A percentile compares a stretch with the other conserved stretches of the same genome.
phyloP scores from a whole-genome alignment of 352 stramenopile genomes.

The Ophiocytium majus region DNA sequence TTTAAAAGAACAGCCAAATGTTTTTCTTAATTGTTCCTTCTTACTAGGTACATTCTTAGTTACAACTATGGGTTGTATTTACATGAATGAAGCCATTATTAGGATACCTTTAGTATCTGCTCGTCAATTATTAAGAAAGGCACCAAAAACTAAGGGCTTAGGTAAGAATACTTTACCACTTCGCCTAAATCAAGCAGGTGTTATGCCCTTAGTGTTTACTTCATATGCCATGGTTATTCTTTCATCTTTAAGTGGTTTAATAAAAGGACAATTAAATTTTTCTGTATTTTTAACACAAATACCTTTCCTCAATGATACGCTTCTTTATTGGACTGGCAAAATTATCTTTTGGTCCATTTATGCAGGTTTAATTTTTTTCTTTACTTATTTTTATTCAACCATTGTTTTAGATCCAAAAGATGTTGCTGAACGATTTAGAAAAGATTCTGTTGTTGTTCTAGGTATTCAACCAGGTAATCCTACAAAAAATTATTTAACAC shows the following conservation, averaged over 20 bases:
- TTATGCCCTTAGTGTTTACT: background rate
- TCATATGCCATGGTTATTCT: background rate
- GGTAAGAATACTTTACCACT: background rate
- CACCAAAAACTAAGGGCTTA: background rate
- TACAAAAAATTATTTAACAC: background rate
- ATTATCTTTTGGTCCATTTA: background rate
- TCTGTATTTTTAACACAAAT: background rate
- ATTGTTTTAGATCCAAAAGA: conserved; percentile 1
- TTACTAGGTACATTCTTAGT: too few relatives aligned
- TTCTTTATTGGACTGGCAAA: background rate
- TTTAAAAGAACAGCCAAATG: too few relatives aligned
- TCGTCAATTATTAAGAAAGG: conserved; percentile 12
- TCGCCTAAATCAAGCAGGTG: background rate
- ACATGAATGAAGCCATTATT: too few relatives aligned
- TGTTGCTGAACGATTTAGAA: background rate
- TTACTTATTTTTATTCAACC: background rate
- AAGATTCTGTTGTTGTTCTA: background rate
- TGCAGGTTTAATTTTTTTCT: background rate
- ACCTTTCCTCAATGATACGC: background rate
- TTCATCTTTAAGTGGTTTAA: background rate
- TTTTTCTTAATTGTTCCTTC: too few relatives aligned
- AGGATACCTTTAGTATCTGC: too few relatives aligned
- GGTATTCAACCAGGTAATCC: background rate
- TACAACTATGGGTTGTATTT: too few relatives aligned
- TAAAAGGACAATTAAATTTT: background rate